Evolutionary conservation across 73 alveolate genomes (phyloP).

Genomic region (Uronychia setigera): DNA sequence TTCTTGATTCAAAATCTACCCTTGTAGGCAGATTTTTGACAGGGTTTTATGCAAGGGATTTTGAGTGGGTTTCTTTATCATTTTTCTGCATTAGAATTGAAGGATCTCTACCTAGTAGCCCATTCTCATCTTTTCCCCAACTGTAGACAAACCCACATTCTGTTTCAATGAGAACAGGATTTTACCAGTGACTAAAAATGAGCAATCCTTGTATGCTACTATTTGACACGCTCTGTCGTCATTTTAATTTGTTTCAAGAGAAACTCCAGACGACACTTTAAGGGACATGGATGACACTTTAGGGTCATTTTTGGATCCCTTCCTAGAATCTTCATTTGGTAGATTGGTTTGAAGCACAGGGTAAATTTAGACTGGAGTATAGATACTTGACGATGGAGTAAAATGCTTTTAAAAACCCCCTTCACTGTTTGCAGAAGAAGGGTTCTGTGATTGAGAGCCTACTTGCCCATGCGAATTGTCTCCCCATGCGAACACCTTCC

Average conservation of each 20-base stretch:
- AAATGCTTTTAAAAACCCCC: too few species aligned
- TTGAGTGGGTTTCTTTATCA: not conserved
- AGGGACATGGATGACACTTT: too few species aligned
- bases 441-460: too few species aligned
- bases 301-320: too few species aligned
- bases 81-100: not conserved
- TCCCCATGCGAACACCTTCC: conserved; percentile 44
- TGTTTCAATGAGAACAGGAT: not conserved
- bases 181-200: not conserved
- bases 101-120: not conserved
- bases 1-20: not conserved
- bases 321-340: too few species aligned
- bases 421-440: too few species aligned
- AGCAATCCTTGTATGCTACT: not conserved
- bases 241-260: too few species aligned
- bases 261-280: too few species aligned
- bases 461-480: conserved; percentile 18
- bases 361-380: too few species aligned
- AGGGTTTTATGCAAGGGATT: not conserved
- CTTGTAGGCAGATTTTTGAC: too few species aligned
- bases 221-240: not conserved
- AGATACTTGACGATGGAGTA: too few species aligned
- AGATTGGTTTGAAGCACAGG: too few species aligned
- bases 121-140: not conserved
- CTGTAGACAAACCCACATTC: not conserved